phyloP scores from a whole-genome alignment of 2,329 filamentous ascomycete genomes.

The Diaporthe batatas region DNA sequence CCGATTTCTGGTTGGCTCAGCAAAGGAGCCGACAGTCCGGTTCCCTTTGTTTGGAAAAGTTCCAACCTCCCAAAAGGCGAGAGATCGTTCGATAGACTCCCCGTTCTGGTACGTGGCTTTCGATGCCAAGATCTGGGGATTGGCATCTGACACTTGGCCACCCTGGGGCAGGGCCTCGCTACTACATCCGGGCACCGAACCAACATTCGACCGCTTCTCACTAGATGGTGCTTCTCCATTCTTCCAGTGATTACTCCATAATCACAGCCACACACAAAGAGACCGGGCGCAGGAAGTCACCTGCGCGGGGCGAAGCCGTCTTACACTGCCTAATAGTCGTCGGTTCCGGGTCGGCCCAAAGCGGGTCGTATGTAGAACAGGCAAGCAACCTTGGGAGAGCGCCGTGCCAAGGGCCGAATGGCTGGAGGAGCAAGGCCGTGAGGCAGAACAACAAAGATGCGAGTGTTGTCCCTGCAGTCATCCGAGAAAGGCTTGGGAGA shows the following conservation, averaged over 20 bases:
- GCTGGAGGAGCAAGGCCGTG: background rate
- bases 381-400: background rate
- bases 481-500: background rate
- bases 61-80: background rate
- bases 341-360: conserved; percentile 30
- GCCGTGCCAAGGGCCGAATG: conserved; percentile 25
- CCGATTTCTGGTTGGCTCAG: background rate
- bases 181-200: background rate
- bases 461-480: conserved; percentile 8
- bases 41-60: background rate
- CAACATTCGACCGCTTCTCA: background rate
- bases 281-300: conserved; percentile 27
- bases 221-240: conserved; percentile 1
- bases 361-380: conserved; percentile 13
- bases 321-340: background rate
- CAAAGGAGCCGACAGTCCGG: background rate
- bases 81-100: conserved; percentile 7
- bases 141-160: background rate
- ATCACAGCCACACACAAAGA: conserved; percentile 31
- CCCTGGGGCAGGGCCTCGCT: background rate
- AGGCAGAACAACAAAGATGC: conserved; percentile 32
- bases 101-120: background rate
- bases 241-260: background rate
- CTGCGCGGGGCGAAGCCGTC: conserved; percentile 24
- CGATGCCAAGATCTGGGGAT: conserved; percentile 10